Percentiles rank a stretch among this genome's conserved stretches.
Conservation (phyloP, 371 early-diverging fungal species). For the Saksenaea vasiformis region DNA sequence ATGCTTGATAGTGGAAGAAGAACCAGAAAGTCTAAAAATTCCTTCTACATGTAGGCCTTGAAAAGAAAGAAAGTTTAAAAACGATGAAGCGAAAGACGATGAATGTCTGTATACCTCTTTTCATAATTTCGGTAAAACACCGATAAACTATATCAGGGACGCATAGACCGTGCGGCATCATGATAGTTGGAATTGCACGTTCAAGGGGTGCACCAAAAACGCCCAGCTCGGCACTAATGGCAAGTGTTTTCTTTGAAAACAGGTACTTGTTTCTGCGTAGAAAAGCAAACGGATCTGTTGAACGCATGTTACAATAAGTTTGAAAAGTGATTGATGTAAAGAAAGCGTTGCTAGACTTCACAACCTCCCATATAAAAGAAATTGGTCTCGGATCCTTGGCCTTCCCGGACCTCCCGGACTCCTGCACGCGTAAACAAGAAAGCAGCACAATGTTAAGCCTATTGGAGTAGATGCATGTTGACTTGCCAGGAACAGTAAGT, state of each 20-base stretch:
- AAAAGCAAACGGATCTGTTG: background rate
- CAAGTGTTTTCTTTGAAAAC: background rate
- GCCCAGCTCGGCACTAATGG: background rate
- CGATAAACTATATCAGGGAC: constrained; percentile 26
- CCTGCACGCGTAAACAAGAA: too few relatives aligned
- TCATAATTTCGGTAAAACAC: constrained; percentile 28
- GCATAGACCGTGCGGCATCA: constrained; percentile 14
- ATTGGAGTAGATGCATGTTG: too few relatives aligned
- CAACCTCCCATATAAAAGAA: too few relatives aligned
- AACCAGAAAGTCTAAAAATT: constrained; percentile 49
- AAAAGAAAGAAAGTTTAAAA: background rate
- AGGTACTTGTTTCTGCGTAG: background rate
- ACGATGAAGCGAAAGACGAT: background rate
- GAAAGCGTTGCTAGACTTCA: too few relatives aligned
- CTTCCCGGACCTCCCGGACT: too few relatives aligned
- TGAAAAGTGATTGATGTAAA: too few relatives aligned
- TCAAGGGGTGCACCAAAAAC: constrained; percentile 25
- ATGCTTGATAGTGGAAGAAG: constrained; percentile 36
- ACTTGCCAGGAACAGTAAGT: too few relatives aligned
- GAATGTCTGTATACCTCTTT: constrained; percentile 15
- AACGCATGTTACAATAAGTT: too few relatives aligned
- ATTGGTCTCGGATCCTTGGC: too few relatives aligned
- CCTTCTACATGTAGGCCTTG: constrained; percentile 44
- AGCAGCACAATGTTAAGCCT: too few relatives aligned
- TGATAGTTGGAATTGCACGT: constrained; percentile 15